A percentile compares a stretch with the other conserved stretches of the same genome.
These are phyloP conservation scores for Epichloe baconii DNA, from an alignment of 2,329 filamentous ascomycete species.

Conservation along the genomic window DNA sequence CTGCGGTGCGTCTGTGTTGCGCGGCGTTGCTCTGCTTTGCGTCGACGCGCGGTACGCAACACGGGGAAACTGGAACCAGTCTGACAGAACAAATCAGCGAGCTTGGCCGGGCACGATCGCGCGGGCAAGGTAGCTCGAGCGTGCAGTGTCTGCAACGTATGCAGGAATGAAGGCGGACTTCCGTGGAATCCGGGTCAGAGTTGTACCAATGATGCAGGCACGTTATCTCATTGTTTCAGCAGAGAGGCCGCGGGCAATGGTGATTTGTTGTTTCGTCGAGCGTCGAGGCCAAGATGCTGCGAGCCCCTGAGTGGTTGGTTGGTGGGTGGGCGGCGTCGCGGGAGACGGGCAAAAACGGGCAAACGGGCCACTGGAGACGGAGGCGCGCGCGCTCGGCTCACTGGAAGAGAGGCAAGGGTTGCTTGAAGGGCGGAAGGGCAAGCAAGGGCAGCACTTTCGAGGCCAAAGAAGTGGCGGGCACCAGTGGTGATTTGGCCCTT, in stretches of 20 bases:
- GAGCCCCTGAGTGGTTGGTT: constrained; percentile 10
- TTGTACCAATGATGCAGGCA: constrained; percentile 23
- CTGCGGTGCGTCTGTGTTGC: constrained; percentile 2
- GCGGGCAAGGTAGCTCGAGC: background rate
- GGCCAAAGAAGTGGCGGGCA: background rate
- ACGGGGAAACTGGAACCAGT: background rate
- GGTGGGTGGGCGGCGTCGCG: constrained; percentile 5
- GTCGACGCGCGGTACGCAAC: constrained; percentile 2
- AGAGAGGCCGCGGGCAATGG: constrained; percentile 13
- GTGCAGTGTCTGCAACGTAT: background rate
- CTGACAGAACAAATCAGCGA: background rate
- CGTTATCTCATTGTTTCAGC: constrained; percentile 31
- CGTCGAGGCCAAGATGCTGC: constrained; percentile 11
- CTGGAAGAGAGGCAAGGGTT: background rate
- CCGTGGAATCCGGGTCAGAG: constrained; percentile 10
- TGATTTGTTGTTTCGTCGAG: constrained; percentile 21
- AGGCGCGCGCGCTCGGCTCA: background rate
- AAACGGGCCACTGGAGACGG: background rate
- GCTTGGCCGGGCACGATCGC: background rate
- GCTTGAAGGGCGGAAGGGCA: background rate
- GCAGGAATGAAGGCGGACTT: constrained; percentile 5
- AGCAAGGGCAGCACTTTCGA: background rate
- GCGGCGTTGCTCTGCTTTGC: background rate
- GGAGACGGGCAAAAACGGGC: background rate
- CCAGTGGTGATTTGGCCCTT: background rate